Base-by-base conservation (phyloP, 352 stramenopile species). In the Phytophthora multivora region DNA sequence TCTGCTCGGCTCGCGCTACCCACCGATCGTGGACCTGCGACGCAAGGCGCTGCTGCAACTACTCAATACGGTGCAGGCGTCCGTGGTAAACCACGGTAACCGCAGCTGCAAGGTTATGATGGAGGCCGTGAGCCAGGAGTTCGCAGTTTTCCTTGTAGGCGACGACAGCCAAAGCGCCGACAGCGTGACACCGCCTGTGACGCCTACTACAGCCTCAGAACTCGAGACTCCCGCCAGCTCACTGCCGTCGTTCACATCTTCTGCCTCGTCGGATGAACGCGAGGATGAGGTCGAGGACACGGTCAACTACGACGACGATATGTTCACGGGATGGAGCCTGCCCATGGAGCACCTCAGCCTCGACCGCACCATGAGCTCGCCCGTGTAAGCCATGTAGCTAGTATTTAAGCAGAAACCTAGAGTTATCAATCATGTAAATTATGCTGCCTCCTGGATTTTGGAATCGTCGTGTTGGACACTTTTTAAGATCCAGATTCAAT, bases 1-100 rank as follows among this genome's bases (percentile, higher is more conserved):
- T 16, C 54, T 79, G 1, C 63, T 85, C 18, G 54, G 70, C 49
- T 64, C 61, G n/a, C 68, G 41, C 38, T 68, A 19, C 28, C 57
- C 64, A 19, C 21, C 49, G n/a, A 50, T 76, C 19, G 50, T 78
- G 25, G 70, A 78, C 28, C 57, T 63, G 49, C 66, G 70, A 3
- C 55, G 70, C 33, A 66, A 65, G 31, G 66, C 70, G 25, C 48
- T 78, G 16, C 28, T 75, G 12, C 70, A 65, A 21, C 48, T 78
- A 15, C 48, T 78, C 6, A 71, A 47, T 7, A 72, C 67, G 1
- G 56, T 79, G 10, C 67, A 77, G 42, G 58, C 63, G 11, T 73
- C 67, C 5, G 48, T 79, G 25, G 31, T 79, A 6, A 76, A 79
- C 59, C 55, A 69, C 41, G 66, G 71, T 15, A 79, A 79, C 39